Percentiles rank a stretch among this genome's conserved stretches.
Conservation (phyloP, 371 early-diverging fungal species). For the Cokeromyces recurvatus region DNA sequence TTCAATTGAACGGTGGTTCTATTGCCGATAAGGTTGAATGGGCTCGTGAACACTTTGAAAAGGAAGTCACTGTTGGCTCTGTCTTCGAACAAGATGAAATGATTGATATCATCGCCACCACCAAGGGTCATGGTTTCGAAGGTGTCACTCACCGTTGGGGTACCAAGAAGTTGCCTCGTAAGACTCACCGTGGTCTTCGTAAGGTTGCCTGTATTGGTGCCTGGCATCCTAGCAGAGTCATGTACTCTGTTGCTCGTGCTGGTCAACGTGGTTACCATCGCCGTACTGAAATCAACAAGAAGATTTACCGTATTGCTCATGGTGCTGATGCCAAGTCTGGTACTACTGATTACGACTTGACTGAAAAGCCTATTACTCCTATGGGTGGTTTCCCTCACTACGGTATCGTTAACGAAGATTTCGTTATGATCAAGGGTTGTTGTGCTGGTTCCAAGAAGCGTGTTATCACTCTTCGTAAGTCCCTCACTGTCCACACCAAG, state of each 20-base stretch:
- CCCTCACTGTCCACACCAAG: slow-evolving; percentile 90
- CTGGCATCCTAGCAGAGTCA: slow-evolving; percentile 99
- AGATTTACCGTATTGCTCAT: slow-evolving; percentile 98
- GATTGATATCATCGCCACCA: slow-evolving; percentile 98
- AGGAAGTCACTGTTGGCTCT: slow-evolving; percentile 54
- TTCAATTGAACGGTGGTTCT: slow-evolving; percentile 99
- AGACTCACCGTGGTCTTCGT: slow-evolving; percentile 99
- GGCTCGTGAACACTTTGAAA: slow-evolving; percentile 75
- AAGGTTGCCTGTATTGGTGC: slow-evolving; percentile 99
- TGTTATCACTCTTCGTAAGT: slow-evolving; percentile 98
- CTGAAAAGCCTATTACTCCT: slow-evolving; percentile 96
- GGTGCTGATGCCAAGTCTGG: slow-evolving; percentile 81
- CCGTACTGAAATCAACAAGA: slow-evolving; percentile 99
- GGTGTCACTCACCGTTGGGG: slow-evolving; percentile 99
- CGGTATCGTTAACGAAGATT: slow-evolving; percentile 98
- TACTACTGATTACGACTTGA: slow-evolving; percentile 97
- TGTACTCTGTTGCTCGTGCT: slow-evolving; percentile 99
- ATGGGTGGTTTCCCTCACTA: slow-evolving; percentile 99
- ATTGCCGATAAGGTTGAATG: slow-evolving; percentile 97
- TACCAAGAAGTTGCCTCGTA: slow-evolving; percentile 99
- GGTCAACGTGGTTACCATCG: slow-evolving; percentile 99
- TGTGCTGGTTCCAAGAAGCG: slow-evolving; percentile 97
- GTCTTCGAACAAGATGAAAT: slow-evolving; percentile 98
- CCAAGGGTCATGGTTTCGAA: slow-evolving; percentile 99
- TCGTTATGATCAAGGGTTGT: slow-evolving; percentile 98